These are phyloP conservation scores for Hsuehochloa calcarea DNA, from an alignment of 176 grass and related monocot genomes.

Conservation along the genomic window DNA sequence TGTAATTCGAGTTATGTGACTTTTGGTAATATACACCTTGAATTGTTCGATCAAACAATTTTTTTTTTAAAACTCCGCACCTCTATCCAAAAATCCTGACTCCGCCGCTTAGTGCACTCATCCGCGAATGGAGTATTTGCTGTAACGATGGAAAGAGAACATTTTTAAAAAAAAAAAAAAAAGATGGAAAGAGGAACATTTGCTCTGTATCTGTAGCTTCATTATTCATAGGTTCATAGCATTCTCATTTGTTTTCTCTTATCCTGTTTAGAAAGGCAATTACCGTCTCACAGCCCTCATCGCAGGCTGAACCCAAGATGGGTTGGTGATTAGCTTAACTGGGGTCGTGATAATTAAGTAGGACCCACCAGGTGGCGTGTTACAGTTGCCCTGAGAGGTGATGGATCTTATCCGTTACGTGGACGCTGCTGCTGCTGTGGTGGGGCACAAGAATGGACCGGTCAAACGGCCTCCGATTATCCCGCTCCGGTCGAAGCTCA, in stretches of 20 bases:
- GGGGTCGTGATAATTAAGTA: background rate
- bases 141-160: background rate
- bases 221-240: background rate
- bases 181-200: background rate
- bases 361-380: slow-evolving; percentile 16
- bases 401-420: slow-evolving; percentile 33
- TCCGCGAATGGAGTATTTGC: too few species aligned
- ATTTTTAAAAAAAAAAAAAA: too few species aligned
- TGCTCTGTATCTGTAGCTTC: background rate
- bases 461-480: background rate
- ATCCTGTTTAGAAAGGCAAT: background rate
- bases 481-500: background rate
- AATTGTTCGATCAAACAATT: too few species aligned
- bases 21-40: too few species aligned
- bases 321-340: background rate
- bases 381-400: background rate
- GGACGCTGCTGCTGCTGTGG: background rate
- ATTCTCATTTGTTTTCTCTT: background rate
- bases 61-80: too few species aligned
- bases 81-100: too few species aligned
- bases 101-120: too few species aligned
- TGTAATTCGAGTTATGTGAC: too few species aligned
- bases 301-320: background rate
- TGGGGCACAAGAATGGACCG: background rate
- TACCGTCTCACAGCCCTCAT: background rate